Conservation (phyloP, 2,329 filamentous ascomycete genomes). For the Dactylellina cionopaga region DNA sequence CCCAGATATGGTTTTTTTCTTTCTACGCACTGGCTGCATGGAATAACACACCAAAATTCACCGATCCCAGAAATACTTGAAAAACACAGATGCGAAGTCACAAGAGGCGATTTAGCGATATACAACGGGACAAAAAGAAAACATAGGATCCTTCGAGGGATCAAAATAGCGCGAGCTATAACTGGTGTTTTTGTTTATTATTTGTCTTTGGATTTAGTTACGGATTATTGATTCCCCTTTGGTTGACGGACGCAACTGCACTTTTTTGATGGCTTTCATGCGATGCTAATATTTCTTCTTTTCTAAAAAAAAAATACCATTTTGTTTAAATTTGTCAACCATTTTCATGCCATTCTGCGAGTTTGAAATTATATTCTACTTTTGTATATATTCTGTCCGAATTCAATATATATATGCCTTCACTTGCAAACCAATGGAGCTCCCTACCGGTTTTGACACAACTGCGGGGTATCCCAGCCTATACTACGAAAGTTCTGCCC, state of each 20-base stretch:
- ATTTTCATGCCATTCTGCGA: slow-evolving; percentile 13
- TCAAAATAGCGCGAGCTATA: slow-evolving; percentile 48
- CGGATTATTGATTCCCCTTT: slow-evolving; percentile 2
- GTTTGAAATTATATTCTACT: slow-evolving; percentile 8
- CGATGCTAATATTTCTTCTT: slow-evolving; percentile 5
- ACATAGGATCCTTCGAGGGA: slow-evolving; percentile 11
- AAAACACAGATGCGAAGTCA: slow-evolving; percentile 28
- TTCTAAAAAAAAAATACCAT: slow-evolving; percentile 35
- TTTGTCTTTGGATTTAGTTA: slow-evolving; percentile 11
- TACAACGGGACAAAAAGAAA: slow-evolving; percentile 43
- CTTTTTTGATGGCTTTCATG: neutral
- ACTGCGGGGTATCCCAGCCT: no score
- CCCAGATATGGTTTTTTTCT: slow-evolving; percentile 20
- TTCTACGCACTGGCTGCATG: slow-evolving; percentile 51
- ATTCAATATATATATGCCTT: slow-evolving; percentile 25
- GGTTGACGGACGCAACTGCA: neutral
- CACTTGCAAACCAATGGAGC: no score
- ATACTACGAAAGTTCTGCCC: no score
- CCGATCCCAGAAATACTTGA: slow-evolving; percentile 14
- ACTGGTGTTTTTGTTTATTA: slow-evolving; percentile 30
- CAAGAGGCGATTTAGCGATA: slow-evolving; percentile 22
- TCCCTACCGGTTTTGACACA: no score
- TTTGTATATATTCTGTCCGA: slow-evolving; percentile 42
- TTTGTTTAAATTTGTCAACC: slow-evolving; percentile 14
- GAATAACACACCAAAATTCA: slow-evolving; percentile 35